Conservation (phyloP, 106 monocot species). For the Hemerocallis citrina region DNA sequence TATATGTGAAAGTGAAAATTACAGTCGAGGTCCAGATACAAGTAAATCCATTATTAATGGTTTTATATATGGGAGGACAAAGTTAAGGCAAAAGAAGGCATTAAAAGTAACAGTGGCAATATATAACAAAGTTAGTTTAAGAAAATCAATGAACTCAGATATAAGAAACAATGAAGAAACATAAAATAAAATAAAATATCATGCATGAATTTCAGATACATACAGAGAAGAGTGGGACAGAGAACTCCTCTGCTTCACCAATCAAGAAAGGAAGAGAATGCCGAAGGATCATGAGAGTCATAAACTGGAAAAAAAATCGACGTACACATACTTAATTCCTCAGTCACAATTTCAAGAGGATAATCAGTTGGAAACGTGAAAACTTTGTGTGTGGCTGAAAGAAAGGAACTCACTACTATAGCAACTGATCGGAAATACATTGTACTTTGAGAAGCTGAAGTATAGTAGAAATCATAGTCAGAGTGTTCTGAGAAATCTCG, state of each 20-base stretch:
- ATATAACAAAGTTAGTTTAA: no score
- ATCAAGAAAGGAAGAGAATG: constrained; percentile 73
- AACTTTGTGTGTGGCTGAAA: neutral
- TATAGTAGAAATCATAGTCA: constrained; percentile 39
- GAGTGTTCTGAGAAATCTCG: constrained; percentile 17
- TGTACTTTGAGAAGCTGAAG: constrained; percentile 32
- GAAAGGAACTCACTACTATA: constrained; percentile 48
- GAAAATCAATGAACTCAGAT: no score
- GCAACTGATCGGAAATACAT: constrained; percentile 50
- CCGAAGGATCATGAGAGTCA: constrained; percentile 62
- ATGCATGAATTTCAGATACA: constrained; percentile 9
- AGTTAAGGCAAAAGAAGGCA: no score
- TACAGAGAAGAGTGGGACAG: constrained; percentile 56
- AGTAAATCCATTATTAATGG: no score
- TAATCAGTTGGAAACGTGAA: neutral
- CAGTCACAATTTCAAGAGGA: neutral
- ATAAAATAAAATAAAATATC: no score
- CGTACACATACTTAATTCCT: neutral
- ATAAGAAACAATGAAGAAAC: no score
- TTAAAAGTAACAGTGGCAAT: no score
- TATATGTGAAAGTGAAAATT: no score
- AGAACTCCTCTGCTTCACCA: constrained; percentile 45
- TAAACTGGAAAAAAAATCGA: constrained; percentile 46
- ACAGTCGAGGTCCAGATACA: no score
- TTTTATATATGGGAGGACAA: no score